These are phyloP conservation scores for Byssoonygena ceratinophila DNA, from an alignment of 2,329 filamentous ascomycete genomes.

Conservation along the genomic window DNA sequence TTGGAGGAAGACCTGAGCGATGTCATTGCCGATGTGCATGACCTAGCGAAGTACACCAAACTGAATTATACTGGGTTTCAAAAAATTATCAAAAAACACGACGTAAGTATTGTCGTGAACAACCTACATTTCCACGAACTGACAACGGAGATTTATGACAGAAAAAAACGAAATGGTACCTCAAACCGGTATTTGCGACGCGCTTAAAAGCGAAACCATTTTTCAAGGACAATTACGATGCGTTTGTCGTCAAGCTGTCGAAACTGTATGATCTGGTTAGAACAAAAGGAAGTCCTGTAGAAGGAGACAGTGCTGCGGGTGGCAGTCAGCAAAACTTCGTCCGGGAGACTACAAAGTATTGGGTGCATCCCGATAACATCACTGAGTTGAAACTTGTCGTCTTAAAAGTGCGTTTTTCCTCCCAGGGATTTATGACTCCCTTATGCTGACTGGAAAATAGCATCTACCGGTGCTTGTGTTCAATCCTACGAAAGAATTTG, in stretches of 20 bases:
- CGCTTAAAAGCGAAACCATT: constrained; percentile 93
- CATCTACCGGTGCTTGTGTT: constrained; percentile 95
- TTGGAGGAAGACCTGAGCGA: constrained; percentile 93
- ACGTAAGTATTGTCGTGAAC: constrained; percentile 47
- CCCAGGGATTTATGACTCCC: background rate
- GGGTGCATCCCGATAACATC: constrained; percentile 97
- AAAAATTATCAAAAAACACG: constrained; percentile 99
- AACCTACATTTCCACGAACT: background rate
- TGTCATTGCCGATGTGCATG: constrained; percentile 96
- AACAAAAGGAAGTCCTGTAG: constrained; percentile 82
- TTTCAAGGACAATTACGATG: constrained; percentile 98
- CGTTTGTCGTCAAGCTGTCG: constrained; percentile 86
- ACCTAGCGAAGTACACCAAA: constrained; percentile 95
- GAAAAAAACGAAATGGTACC: constrained; percentile 90
- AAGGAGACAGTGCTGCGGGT: constrained; percentile 83
- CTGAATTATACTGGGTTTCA: constrained; percentile 98
- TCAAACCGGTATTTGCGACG: constrained; percentile 91
- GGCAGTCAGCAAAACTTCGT: constrained; percentile 92
- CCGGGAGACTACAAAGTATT: constrained; percentile 96
- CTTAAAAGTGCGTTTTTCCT: constrained; percentile 52
- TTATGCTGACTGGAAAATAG: constrained; percentile 23
- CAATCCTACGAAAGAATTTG: constrained; percentile 94
- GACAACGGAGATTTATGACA: constrained; percentile 28
- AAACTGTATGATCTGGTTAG: constrained; percentile 90
- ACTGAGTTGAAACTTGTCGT: constrained; percentile 97